A percentile compares a stretch with the other conserved stretches of the same genome.
Evolutionary conservation across 306 rosid species (phyloP).

Genomic region (Amphicarpaea edgeworthii): DNA sequence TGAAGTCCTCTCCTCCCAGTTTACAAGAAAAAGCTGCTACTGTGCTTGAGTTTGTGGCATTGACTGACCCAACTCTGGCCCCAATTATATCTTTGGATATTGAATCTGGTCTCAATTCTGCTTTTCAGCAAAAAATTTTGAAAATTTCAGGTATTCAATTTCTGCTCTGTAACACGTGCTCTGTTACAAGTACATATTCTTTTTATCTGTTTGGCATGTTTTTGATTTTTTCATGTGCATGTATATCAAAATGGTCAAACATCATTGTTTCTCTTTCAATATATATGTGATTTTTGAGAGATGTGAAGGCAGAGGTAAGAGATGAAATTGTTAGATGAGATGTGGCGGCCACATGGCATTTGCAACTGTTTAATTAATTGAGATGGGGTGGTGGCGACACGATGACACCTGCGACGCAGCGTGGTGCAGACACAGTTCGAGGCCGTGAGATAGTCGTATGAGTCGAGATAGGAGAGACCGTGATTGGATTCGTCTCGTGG

Average conservation of each 20-base stretch:
- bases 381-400: too few species aligned
- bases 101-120: conserved; percentile 69
- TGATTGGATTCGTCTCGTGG: too few species aligned
- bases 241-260: conserved; percentile 15
- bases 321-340: neutral
- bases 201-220: conserved; percentile 2
- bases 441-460: too few species aligned
- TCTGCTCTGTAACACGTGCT: neutral
- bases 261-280: neutral
- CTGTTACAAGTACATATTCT: neutral
- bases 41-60: conserved; percentile 73
- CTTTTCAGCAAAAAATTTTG: conserved; percentile 68
- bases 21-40: conserved; percentile 85
- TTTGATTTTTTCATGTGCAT: neutral
- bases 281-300: neutral
- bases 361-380: too few species aligned
- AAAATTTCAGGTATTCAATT: conserved; percentile 57
- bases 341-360: too few species aligned
- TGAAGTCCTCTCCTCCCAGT: conserved; percentile 67
- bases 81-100: conserved; percentile 56
- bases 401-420: too few species aligned
- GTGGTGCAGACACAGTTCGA: too few species aligned
- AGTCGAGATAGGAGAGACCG: too few species aligned
- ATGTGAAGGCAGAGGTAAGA: neutral
- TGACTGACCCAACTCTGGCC: conserved; percentile 67